phyloP scores from a whole-genome alignment of 2,329 filamentous ascomycete species.

The Phaeophleospora eucalypticola region DNA sequence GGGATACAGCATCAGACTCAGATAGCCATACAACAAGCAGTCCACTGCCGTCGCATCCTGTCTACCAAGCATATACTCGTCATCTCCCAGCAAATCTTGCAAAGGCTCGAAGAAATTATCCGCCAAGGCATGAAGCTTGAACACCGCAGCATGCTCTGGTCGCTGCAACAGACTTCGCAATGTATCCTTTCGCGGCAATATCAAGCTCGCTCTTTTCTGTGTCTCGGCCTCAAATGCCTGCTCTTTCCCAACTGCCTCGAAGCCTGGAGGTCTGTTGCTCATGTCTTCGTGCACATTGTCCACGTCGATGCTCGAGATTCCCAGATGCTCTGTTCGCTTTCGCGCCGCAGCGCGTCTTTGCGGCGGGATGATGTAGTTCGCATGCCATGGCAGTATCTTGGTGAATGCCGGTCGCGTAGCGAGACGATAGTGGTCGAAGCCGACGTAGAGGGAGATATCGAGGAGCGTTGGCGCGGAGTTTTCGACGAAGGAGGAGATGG shows the following conservation, averaged over 20 bases:
- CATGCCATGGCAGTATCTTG: conserved; percentile 73
- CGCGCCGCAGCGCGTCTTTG: conserved; percentile 67
- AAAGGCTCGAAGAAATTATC: conserved; percentile 69
- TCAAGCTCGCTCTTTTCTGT: conserved; percentile 45
- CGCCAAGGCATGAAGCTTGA: conserved; percentile 70
- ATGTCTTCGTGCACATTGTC: conserved; percentile 38
- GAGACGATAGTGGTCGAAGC: conserved; percentile 77
- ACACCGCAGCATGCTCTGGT: conserved; percentile 67
- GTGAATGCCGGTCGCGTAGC: conserved; percentile 78
- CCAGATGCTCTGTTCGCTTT: conserved; percentile 55
- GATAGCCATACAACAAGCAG: conserved; percentile 75
- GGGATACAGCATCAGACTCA: conserved; percentile 66
- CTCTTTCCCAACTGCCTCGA: conserved; percentile 30
- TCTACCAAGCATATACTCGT: conserved; percentile 53
- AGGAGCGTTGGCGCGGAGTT: conserved; percentile 72
- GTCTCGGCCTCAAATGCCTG: conserved; percentile 30
- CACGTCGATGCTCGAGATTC: conserved; percentile 45
- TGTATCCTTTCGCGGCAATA: conserved; percentile 54
- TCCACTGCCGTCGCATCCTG: conserved; percentile 62
- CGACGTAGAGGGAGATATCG: conserved; percentile 85
- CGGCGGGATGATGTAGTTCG: conserved; percentile 81
- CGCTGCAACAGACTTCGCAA: conserved; percentile 59
- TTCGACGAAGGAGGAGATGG: conserved; percentile 56
- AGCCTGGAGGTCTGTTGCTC: conserved; percentile 29
- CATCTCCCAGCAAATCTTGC: conserved; percentile 55